Percentiles rank a stretch among this genome's conserved stretches.
These are phyloP conservation scores for Trichophaea hybrida DNA, from an alignment of 2,329 filamentous ascomycete genomes.

Conservation along the genomic window DNA sequence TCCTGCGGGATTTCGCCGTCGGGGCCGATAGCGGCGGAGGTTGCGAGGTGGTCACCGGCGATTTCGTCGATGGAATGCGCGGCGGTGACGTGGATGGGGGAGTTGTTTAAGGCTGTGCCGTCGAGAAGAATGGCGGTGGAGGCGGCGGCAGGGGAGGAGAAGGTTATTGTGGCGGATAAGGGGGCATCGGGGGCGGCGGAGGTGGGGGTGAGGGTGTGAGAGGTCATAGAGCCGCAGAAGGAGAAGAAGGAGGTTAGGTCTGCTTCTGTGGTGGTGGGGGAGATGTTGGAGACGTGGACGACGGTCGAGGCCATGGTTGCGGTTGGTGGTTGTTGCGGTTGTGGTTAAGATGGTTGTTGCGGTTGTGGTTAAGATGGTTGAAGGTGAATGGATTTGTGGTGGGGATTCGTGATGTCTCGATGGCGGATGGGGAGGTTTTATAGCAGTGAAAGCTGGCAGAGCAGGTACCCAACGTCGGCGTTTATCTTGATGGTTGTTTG, in stretches of 20 bases:
- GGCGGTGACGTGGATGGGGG: slow-evolving; percentile 54
- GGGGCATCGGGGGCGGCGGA: slow-evolving; percentile 29
- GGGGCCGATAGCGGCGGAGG: background rate
- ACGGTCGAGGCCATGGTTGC: slow-evolving; percentile 41
- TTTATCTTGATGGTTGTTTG: no score
- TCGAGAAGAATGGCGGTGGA: slow-evolving; percentile 95
- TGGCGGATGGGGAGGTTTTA: no score
- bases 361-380: no score
- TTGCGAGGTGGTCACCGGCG: background rate
- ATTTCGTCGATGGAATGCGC: slow-evolving; percentile 2
- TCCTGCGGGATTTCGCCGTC: slow-evolving; percentile 70
- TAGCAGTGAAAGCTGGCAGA: no score
- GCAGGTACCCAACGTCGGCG: no score
- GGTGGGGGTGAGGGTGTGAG: slow-evolving; percentile 38
- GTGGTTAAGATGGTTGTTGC: no score
- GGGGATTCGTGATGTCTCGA: no score
- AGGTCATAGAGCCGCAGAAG: slow-evolving; percentile 86
- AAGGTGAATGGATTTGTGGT: no score
- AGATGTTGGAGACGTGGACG: slow-evolving; percentile 72
- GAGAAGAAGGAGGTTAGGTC: slow-evolving; percentile 95
- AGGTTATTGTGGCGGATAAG: slow-evolving; percentile 67
- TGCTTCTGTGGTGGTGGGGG: slow-evolving; percentile 64
- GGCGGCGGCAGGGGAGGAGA: slow-evolving; percentile 90
- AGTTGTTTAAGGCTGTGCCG: slow-evolving; percentile 77
- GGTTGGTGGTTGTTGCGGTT: no score